Evolutionary conservation across 169 alveolate genomes (phyloP), one percentile per base, ranked within the genome.

Genomic region (Cyclospora cayetanensis): DNA sequence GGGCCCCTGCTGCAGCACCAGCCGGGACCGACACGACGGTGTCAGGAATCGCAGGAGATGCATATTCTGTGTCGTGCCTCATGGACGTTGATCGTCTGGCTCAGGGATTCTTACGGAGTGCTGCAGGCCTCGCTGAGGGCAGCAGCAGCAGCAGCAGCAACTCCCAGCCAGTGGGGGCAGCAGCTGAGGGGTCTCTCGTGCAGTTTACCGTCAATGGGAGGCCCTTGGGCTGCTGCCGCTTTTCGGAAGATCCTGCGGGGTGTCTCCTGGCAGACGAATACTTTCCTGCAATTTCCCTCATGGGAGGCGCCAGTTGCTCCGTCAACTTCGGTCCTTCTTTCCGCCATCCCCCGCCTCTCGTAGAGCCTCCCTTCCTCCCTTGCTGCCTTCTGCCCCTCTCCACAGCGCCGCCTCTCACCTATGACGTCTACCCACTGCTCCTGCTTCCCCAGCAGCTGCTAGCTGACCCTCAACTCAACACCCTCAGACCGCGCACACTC

Each of bases 371-470:
- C 65, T 87, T 52, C 43, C 70, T 42, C 37, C 92, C 92, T 4
- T 39, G 79, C 68, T 87, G 92, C 34, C 77, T 87, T 41, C 77
- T 87, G 39, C 92, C 92, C 76, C 95, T 95, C 83, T 93, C 91
- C 43, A 94, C 29, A 7, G 86, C 65, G 18, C 86, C 92, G 31
- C 92, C 92, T 4, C 77, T 87, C 55, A 87, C 92, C 31, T 53
- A n/a, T 31, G 92, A 87, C 63, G 79, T 87, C 25, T 52, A 60
- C 63, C 83, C 77, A 22, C 41, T 37, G 74, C 77, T 87, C 34
- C 70, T 87, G 68, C 82, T 43, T 66, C 76, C 29, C 46, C 41
- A 31, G 60, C 53, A 60, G 39, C 76, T 87, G 65, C 43, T 87
- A 15, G 65, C 80, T 3, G 92, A 87, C 42, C 72, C 76, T 1